Base-by-base conservation (phyloP, 345 rosid species). In the Sisymbrium irio region DNA sequence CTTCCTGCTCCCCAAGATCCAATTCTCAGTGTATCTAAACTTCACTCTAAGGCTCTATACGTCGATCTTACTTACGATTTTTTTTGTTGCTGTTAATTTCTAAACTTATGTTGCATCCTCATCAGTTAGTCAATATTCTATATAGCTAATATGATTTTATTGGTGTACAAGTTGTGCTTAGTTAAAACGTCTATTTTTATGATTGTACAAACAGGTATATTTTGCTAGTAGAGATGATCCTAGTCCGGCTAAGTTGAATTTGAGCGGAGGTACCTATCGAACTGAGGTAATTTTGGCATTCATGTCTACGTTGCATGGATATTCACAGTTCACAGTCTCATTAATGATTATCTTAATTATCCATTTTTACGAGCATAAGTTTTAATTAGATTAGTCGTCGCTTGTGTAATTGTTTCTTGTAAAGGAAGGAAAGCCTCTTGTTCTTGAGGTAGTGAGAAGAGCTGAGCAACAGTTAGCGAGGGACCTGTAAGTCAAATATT, bases 391-490 rank as follows among this genome's bases (percentile, higher is more conserved):
- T 68, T 68, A 66, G 47, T 62, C 30, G 42, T 56, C 11, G 36
- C 17, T 39, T 41, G 71, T 25, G 1, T 18, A 10, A 0, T 59
- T 2, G 15, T 39, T 56, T 17, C 7, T 28, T 17, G 15, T 32
- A 41, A 85, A 91, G 98, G 96, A 93, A 87, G 96, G 94, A 71
- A 89, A 87, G 63, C 92, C 97, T 60, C 81, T 87, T 8, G 90
- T 91, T 77, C 77, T 89, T 39, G 82, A 83, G 42, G 94, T 85
- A 0, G 96, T 91, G 62, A 83, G 96, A 62, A 72, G 83, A 69
- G 97, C 96, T 7, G 98, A 91, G 82, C 96, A 88, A 63, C 79
- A 67, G 27, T 84, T 91, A 45, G 89, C 87, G 42, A 89, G 81
- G 67, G 94, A 93, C 68, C 7, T 36, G 98, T 87, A 77, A 85